Evolutionary conservation across 2,329 filamentous ascomycete genomes (phyloP).

Genomic region (Neopestalotiopsis rosae): DNA sequence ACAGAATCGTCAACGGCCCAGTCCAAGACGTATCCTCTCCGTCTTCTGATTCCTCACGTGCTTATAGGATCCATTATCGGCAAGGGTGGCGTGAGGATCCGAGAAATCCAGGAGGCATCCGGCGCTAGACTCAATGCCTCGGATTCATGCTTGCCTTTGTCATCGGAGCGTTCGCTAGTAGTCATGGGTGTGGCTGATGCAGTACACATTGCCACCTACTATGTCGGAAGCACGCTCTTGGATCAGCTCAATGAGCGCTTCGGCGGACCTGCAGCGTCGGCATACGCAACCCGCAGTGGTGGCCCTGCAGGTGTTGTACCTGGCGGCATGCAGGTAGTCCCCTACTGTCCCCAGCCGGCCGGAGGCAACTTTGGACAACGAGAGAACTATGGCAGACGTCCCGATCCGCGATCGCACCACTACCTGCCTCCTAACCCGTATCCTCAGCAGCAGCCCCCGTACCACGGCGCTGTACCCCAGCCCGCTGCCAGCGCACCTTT

Average conservation of each 20-base stretch:
- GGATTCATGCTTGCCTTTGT: constrained; percentile 90
- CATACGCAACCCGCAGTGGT: constrained; percentile 93
- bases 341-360: constrained; percentile 91
- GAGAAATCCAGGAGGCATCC: constrained; percentile 97
- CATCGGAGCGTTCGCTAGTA: constrained; percentile 95
- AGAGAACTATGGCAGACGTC: constrained; percentile 79
- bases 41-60: constrained; percentile 93
- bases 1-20: constrained; percentile 86
- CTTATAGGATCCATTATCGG: constrained; percentile 98
- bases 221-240: constrained; percentile 95
- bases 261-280: constrained; percentile 93
- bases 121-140: constrained; percentile 96
- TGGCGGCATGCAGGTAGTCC: constrained; percentile 98
- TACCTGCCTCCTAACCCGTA: constrained; percentile 79
- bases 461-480: constrained; percentile 63
- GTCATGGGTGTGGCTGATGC: constrained; percentile 98
- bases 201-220: constrained; percentile 98
- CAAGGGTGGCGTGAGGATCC: constrained; percentile 93
- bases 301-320: constrained; percentile 92
- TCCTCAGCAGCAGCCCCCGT: constrained; percentile 75
- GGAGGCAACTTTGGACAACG: constrained; percentile 91
- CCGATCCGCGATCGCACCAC: constrained; percentile 75
- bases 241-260: constrained; percentile 98
- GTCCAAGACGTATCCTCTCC: constrained; percentile 96
- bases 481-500: constrained; percentile 69